phyloP scores from a whole-genome alignment of 768 basidiomycete species.

The Lentinula sp. region DNA sequence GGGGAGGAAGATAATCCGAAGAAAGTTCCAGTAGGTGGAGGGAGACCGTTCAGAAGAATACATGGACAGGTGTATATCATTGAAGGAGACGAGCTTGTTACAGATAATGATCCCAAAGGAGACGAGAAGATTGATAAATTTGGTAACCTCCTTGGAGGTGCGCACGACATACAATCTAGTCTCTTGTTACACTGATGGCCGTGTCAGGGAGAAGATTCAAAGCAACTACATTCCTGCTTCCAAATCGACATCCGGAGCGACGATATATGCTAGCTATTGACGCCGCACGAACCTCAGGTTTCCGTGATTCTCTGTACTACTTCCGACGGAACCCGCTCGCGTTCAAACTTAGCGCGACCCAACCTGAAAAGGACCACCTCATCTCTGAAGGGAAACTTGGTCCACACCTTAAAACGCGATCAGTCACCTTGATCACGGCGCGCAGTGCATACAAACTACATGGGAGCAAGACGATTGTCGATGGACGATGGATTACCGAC shows the following conservation, averaged over 20 bases:
- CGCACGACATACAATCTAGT: slow-evolving; percentile 16
- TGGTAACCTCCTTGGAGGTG: slow-evolving; percentile 83
- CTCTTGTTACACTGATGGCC: slow-evolving; percentile 2
- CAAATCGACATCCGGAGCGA: slow-evolving; percentile 76
- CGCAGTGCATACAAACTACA: slow-evolving; percentile 92
- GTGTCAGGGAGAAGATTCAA: slow-evolving; percentile 78
- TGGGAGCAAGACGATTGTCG: slow-evolving; percentile 86
- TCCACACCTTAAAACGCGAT: slow-evolving; percentile 82
- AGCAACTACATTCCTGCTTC: slow-evolving; percentile 81
- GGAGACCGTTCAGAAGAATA: slow-evolving; percentile 69
- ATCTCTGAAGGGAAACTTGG: slow-evolving; percentile 86
- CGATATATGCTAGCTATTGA: slow-evolving; percentile 97
- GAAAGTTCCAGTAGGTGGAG: slow-evolving; percentile 41
- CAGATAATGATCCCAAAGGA: slow-evolving; percentile 79
- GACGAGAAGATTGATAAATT: slow-evolving; percentile 86
- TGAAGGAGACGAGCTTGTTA: slow-evolving; percentile 85
- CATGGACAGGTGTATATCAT: slow-evolving; percentile 72
- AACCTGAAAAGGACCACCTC: slow-evolving; percentile 88
- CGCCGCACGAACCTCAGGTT: slow-evolving; percentile 92
- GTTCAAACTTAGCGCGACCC: slow-evolving; percentile 85
- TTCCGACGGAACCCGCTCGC: slow-evolving; percentile 89
- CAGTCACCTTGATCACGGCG: slow-evolving; percentile 90
- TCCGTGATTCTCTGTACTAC: slow-evolving; percentile 96
- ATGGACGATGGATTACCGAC: slow-evolving; percentile 88
- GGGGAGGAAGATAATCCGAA: slow-evolving; percentile 32